A percentile compares a stretch with the other conserved stretches of the same genome.
These are phyloP conservation scores for Trichoderma sp. DNA, from an alignment of 2,329 filamentous ascomycete species.

Conservation along the genomic window DNA sequence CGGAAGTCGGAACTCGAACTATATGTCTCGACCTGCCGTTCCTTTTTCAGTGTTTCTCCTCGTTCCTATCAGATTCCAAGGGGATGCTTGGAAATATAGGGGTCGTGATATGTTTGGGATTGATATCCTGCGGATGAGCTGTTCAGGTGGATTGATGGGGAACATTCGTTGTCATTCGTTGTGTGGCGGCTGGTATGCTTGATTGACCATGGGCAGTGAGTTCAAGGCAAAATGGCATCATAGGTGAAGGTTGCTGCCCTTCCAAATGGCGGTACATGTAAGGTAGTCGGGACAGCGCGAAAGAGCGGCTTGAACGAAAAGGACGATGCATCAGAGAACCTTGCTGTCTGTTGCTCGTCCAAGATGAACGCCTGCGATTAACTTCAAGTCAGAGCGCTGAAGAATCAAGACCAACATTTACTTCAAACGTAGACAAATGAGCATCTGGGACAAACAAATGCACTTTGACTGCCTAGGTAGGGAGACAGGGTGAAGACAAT, in stretches of 20 bases:
- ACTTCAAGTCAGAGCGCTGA: too few relatives aligned
- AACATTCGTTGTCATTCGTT: background rate
- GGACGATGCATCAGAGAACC: too few relatives aligned
- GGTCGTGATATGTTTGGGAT: background rate
- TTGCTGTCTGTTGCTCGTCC: too few relatives aligned
- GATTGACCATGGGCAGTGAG: background rate
- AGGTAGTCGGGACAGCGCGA: background rate
- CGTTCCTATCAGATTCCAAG: background rate
- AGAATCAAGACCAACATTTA: too few relatives aligned
- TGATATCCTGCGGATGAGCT: background rate
- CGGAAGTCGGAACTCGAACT: conserved; percentile 1
- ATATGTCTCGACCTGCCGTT: background rate
- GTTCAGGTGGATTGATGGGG: too few relatives aligned
- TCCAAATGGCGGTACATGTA: background rate
- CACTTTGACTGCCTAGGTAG: too few relatives aligned
- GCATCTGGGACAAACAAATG: too few relatives aligned
- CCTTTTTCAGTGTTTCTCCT: background rate
- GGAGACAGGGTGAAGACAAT: too few relatives aligned
- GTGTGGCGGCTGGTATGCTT: background rate
- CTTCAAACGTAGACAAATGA: too few relatives aligned
- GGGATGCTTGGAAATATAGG: background rate
- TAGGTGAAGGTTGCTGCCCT: too few relatives aligned
- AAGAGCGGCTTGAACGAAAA: background rate
- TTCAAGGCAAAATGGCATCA: background rate
- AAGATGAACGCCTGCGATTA: too few relatives aligned